Percentiles rank a stretch among this genome's conserved stretches.
Conservation (phyloP, 1,284 basidiomycete species). For the Ganoderma resinaceum region DNA sequence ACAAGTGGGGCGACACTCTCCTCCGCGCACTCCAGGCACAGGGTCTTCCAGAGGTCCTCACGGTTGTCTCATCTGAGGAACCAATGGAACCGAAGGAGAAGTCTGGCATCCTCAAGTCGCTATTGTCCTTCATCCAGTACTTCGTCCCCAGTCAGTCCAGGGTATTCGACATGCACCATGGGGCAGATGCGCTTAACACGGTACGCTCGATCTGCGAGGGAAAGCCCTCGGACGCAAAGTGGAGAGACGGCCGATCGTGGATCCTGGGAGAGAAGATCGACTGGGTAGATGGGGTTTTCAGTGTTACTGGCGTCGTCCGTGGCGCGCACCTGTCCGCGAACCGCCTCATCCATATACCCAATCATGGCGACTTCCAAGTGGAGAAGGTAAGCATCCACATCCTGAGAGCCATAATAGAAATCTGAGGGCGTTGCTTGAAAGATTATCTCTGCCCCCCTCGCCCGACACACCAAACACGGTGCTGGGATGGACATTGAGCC, state of each 20-base stretch:
- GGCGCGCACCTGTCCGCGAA: constrained; percentile 85
- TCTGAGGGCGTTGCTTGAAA: constrained; percentile 36
- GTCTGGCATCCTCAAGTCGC: constrained; percentile 78
- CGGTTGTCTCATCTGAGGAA: constrained; percentile 56
- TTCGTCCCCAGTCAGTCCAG: constrained; percentile 88
- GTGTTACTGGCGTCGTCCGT: constrained; percentile 86
- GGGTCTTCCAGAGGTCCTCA: constrained; percentile 78
- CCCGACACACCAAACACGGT: constrained; percentile 48
- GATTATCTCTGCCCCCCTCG: constrained; percentile 69
- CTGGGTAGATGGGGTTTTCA: constrained; percentile 68
- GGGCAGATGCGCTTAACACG: constrained; percentile 75
- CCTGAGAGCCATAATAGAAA: background rate
- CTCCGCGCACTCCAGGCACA: constrained; percentile 89
- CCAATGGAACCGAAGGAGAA: constrained; percentile 66
- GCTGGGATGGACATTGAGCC: constrained; percentile 71
- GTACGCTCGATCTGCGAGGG: constrained; percentile 83
- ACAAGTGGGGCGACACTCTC: constrained; percentile 88
- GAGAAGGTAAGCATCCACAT: constrained; percentile 61
- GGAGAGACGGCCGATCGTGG: constrained; percentile 85
- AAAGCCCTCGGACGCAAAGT: constrained; percentile 76
- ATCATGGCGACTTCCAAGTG: constrained; percentile 90
- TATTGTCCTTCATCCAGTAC: constrained; percentile 93
- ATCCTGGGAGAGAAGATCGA: constrained; percentile 76
- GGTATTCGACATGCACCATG: constrained; percentile 67
- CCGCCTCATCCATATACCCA: constrained; percentile 88